Evolutionary conservation across 78 protist genomes (phyloP), one percentile per base, ranked within the genome.

Genomic region (Tieghemostelium lacteum): DNA sequence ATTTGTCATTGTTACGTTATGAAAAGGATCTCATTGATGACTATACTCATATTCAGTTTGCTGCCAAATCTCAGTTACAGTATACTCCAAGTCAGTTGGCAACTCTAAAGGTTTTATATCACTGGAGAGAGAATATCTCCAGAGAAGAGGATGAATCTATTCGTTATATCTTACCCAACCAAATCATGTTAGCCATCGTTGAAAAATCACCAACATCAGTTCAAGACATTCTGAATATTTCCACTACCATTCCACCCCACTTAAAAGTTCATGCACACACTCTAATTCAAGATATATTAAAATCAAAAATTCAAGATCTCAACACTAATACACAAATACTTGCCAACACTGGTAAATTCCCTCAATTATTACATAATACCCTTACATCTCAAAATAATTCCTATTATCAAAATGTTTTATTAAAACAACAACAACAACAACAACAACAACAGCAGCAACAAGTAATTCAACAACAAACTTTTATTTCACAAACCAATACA

Each of bases 101-200:
- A 26, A 73, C 92, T 7, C 37, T 96, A 14, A 40, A 28, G 54
- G 86, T 76, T 6, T 55, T 97, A 67, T 93, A 63, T 58, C 80
- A 75, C 39, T 97, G 98, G 98, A 74, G 98, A 37, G 98, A 97
- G 71, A 37, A 17, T 19, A 29, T 80, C 1, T 97, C 98, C 0
- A 40, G 98, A 3, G 83, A 62, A 4, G 98, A 93, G 6, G 98
- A 97, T 67, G 98, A 97, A 61, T 57, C 93, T 42, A 33, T 85
- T 2, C 52, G 95, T 71, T 96, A 91, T 36, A 64, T 91, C 20
- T 71, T 88, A 16, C 93, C 93, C 16, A 88, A 88, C 57, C 65
- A 73, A 37, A 69, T 88, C 58, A 64, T 88, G 76, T 24, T 24
- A 2, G 0, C 49, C 4, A 88, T 88, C 14, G 74, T 71, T 19